Percentiles rank a stretch among this genome's conserved stretches.
These are phyloP conservation scores for Acidiella bohemica DNA, from an alignment of 495 filamentous ascomycete species.

Conservation along the genomic window DNA sequence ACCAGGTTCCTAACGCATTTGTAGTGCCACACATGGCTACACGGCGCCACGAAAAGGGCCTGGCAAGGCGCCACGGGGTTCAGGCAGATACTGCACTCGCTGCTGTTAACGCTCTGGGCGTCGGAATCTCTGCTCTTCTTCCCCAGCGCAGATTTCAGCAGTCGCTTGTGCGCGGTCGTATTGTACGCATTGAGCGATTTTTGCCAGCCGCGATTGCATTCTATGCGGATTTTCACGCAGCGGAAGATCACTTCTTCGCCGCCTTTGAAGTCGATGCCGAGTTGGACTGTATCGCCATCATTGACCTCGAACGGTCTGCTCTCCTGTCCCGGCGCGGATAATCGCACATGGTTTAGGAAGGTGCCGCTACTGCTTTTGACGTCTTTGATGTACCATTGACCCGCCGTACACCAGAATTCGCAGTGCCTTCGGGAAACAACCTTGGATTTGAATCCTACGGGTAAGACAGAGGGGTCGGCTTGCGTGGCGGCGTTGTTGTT, in stretches of 20 bases:
- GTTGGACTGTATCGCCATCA: slow-evolving; percentile 92
- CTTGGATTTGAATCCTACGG: slow-evolving; percentile 96
- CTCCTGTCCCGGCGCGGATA: slow-evolving; percentile 76
- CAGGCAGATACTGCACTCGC: slow-evolving; percentile 85
- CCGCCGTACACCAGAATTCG: slow-evolving; percentile 83
- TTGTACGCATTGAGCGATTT: slow-evolving; percentile 89
- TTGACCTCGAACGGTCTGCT: slow-evolving; percentile 82
- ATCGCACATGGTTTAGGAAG: slow-evolving; percentile 93
- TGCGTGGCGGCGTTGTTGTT: slow-evolving; percentile 61
- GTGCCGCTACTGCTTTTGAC: slow-evolving; percentile 94
- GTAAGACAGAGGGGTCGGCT: slow-evolving; percentile 57
- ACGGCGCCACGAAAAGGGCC: slow-evolving; percentile 95
- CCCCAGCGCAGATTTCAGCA: slow-evolving; percentile 44
- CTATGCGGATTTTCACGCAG: slow-evolving; percentile 92
- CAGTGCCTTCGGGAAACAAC: slow-evolving; percentile 92
- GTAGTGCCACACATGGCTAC: slow-evolving; percentile 98
- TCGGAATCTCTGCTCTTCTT: slow-evolving; percentile 39
- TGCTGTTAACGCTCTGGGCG: slow-evolving; percentile 33
- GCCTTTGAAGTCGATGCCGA: slow-evolving; percentile 95
- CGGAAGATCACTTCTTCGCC: slow-evolving; percentile 98
- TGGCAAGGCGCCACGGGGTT: slow-evolving; percentile 91
- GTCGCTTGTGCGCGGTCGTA: slow-evolving; percentile 77
- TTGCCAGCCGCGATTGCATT: slow-evolving; percentile 93
- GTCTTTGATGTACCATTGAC: slow-evolving; percentile 94
- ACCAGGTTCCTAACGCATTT: slow-evolving; percentile 87